Evolutionary conservation across 352 stramenopile genomes (phyloP), one percentile per base, ranked within the genome.

Genomic region (Phytophthora uliginosa): DNA sequence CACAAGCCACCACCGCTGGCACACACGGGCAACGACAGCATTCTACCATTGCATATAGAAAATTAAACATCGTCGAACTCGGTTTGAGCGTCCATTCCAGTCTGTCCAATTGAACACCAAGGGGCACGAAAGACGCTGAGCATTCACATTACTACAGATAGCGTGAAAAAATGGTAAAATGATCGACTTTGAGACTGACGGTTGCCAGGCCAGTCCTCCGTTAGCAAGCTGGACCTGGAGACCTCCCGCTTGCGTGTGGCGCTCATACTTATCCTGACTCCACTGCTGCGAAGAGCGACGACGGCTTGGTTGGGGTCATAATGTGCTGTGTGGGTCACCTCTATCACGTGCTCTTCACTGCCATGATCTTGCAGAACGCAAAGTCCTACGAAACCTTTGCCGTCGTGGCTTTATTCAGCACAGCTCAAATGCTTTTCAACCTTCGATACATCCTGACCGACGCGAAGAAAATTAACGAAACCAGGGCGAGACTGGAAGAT

Each of bases 261-360:
- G 3, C 6, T 45, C 1, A 69, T 78, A 12, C 53, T 84, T 10
- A 12, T 81, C 4, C 4, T 73, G 8, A 78, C 63, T 5, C 76
- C 76, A 7, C 22, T 85, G 20, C 73, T 76, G 31, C 71, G 7
- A 78, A 69, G 20, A 45, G 62, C 17, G 61, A 84, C 34, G 60
- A 74, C 9, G 80, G 88, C 48, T 56, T 84, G 0, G 55, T 79
- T 0, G 61, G 69, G 0, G 75, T 82, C 54, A 74, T 76, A 17
- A 81, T 60, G 24, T 67, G 56, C 28, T 79, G 69, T 28, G 71
- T 68, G 47, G 60, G 71, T 0, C 78, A 87, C 53, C 33, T 86
- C 0, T 87, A 85, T 59, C 79, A 89, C 67, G 63, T 82, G 0
- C 69, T 87, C 4, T 89, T 89, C 55, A 76, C 72, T 1, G 76